phyloP scores from a whole-genome alignment of 768 basidiomycete genomes.

The Podaxis sp. region DNA sequence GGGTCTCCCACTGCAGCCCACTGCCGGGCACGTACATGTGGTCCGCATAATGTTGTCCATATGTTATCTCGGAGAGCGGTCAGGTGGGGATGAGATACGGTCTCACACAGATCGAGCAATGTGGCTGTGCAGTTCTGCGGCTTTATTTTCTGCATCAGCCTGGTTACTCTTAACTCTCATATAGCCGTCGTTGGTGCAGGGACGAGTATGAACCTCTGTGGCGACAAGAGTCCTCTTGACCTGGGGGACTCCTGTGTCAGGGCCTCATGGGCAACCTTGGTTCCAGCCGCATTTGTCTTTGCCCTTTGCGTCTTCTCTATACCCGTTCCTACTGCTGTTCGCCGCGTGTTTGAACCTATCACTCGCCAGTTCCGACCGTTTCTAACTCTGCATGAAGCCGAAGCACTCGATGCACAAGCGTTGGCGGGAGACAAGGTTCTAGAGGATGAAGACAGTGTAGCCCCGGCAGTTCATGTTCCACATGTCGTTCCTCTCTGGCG shows the following conservation, averaged over 20 bases:
- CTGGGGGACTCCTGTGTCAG: slow-evolving; percentile 48
- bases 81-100: too few relatives aligned
- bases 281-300: slow-evolving; percentile 48
- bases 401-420: slow-evolving; percentile 38
- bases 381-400: slow-evolving; percentile 56
- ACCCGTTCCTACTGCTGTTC: slow-evolving; percentile 28
- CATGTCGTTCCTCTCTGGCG: slow-evolving; percentile 49
- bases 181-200: neutral
- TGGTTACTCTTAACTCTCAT: neutral
- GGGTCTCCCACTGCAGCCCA: too few relatives aligned
- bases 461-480: slow-evolving; percentile 19
- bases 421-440: slow-evolving; percentile 14
- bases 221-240: slow-evolving; percentile 37
- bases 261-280: slow-evolving; percentile 48
- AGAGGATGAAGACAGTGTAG: neutral
- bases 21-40: too few relatives aligned
- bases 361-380: slow-evolving; percentile 39
- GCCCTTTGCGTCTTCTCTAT: slow-evolving; percentile 37
- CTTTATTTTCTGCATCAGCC: neutral
- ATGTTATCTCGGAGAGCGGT: too few relatives aligned
- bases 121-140: too few relatives aligned
- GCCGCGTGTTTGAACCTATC: slow-evolving; percentile 25
- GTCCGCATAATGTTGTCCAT: too few relatives aligned
- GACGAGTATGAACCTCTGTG: slow-evolving; percentile 33
- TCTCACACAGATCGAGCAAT: too few relatives aligned